phyloP scores from a whole-genome alignment of 352 stramenopile species.

The Globisporangium parvum region DNA sequence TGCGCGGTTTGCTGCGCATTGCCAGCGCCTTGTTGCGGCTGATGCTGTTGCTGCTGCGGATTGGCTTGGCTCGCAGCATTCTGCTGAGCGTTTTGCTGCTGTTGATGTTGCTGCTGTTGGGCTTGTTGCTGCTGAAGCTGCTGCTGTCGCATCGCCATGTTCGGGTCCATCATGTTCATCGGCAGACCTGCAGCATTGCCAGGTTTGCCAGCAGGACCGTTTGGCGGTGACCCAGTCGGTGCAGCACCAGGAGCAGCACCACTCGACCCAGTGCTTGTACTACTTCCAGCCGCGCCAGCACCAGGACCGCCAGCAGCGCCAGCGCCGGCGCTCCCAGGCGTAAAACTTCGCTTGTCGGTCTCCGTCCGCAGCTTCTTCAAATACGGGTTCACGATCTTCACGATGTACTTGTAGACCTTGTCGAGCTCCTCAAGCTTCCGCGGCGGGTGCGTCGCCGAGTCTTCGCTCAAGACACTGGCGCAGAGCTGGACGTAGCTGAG shows the following conservation, averaged over 20 bases:
- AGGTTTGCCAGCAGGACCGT: constrained; percentile 5
- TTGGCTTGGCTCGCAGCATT: constrained; percentile 11
- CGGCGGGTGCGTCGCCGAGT: constrained; percentile 59
- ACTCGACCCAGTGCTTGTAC: not conserved
- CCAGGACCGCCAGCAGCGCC: constrained; percentile 8
- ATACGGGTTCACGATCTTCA: constrained; percentile 85
- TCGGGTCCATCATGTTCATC: constrained; percentile 22
- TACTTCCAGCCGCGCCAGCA: not conserved
- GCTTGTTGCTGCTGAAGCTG: constrained; percentile 18
- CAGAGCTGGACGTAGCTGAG: constrained; percentile 81
- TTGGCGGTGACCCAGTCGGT: not conserved
- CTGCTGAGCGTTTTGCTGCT: constrained; percentile 12
- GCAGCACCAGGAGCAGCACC: not conserved
- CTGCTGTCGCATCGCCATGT: constrained; percentile 24
- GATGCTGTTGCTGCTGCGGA: constrained; percentile 17
- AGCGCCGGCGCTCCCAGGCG: constrained; percentile 12
- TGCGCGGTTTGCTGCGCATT: constrained; percentile 35
- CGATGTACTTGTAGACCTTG: constrained; percentile 88
- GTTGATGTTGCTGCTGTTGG: constrained; percentile 13
- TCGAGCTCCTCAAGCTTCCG: constrained; percentile 81
- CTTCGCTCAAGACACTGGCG: constrained; percentile 68
- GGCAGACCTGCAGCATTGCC: constrained; percentile 12
- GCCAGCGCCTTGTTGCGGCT: constrained; percentile 3
- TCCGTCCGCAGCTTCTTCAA: constrained; percentile 82
- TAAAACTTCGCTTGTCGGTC: constrained; percentile 59